phyloP scores from a whole-genome alignment of 2,329 filamentous ascomycete species.

The Fusarium nurragi region DNA sequence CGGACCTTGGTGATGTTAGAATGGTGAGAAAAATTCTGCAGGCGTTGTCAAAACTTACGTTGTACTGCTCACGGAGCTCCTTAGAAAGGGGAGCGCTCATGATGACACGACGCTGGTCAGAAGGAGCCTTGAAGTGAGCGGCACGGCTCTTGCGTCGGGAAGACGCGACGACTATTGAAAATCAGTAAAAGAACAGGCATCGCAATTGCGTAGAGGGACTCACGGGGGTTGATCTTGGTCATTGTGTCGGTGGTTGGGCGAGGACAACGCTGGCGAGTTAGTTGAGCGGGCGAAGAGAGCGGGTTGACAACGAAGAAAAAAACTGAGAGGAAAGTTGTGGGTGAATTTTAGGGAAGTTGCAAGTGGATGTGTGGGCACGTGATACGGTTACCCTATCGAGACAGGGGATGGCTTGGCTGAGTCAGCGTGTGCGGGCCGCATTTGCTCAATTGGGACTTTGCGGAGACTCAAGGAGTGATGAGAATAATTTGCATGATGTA shows the following conservation, averaged over 20 bases:
- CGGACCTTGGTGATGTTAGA: slow-evolving; percentile 71
- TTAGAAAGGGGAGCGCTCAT: slow-evolving; percentile 97
- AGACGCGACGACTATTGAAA: slow-evolving; percentile 66
- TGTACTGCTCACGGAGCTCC: slow-evolving; percentile 99
- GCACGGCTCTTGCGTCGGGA: slow-evolving; percentile 99
- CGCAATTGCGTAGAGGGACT: slow-evolving; percentile 39
- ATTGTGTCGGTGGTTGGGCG: slow-evolving; percentile 61
- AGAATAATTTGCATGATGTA: slow-evolving; percentile 6
- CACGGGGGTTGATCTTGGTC: slow-evolving; percentile 75
- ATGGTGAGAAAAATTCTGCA: background rate
- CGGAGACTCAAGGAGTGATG: background rate
- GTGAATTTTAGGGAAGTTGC: slow-evolving; percentile 43
- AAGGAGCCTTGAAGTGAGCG: slow-evolving; percentile 96
- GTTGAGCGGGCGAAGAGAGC: slow-evolving; percentile 46
- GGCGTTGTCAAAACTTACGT: slow-evolving; percentile 68
- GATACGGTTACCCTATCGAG: slow-evolving; percentile 34
- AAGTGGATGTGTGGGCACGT: slow-evolving; percentile 45
- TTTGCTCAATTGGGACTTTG: slow-evolving; percentile 5
- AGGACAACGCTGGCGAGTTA: slow-evolving; percentile 39
- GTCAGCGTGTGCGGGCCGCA: slow-evolving; percentile 7
- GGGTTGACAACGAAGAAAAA: slow-evolving; percentile 31
- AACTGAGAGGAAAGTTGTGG: slow-evolving; percentile 35
- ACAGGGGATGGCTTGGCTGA: background rate
- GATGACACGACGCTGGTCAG: slow-evolving; percentile 92
- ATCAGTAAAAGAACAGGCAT: background rate